Conservation (phyloP, 495 filamentous ascomycete species). For the Oidiodendron maius region DNA sequence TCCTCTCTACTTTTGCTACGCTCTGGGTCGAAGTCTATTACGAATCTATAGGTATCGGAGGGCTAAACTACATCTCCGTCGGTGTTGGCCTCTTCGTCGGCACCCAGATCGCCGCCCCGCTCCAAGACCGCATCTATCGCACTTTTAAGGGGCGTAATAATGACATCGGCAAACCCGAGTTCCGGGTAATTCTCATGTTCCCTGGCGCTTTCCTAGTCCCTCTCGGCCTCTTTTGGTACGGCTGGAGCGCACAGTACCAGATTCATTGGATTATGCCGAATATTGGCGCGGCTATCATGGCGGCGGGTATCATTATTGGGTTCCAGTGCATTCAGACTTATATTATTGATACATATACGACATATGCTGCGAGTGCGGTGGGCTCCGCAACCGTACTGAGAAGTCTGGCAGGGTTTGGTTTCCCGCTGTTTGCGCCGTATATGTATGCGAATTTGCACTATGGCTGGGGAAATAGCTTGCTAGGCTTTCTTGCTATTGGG, state of each 20-base stretch:
- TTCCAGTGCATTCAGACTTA: constrained; percentile 75
- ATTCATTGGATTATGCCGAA: constrained; percentile 71
- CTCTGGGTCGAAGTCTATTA: constrained; percentile 59
- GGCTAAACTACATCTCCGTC: constrained; percentile 59
- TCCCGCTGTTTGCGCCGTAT: constrained; percentile 69
- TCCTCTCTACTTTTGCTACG: constrained; percentile 61
- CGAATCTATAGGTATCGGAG: constrained; percentile 54
- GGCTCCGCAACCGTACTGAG: constrained; percentile 64
- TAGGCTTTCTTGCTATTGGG: constrained; percentile 45
- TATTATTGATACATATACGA: constrained; percentile 69
- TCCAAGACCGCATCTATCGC: constrained; percentile 54
- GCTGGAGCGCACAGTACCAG: constrained; percentile 59
- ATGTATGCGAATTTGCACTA: constrained; percentile 53
- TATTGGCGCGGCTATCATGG: constrained; percentile 58
- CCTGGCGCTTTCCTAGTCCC: constrained; percentile 55
- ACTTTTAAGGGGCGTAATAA: constrained; percentile 54
- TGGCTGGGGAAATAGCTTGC: constrained; percentile 51
- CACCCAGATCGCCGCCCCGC: constrained; percentile 49
- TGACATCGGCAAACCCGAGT: constrained; percentile 58
- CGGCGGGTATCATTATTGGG: constrained; percentile 52
- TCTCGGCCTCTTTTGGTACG: constrained; percentile 64
- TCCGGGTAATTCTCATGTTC: constrained; percentile 60
- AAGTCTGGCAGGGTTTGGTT: constrained; percentile 65
- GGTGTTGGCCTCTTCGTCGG: constrained; percentile 50
- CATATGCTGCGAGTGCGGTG: constrained; percentile 68